A percentile compares a stretch with the other conserved stretches of the same genome.
These are phyloP conservation scores for Trichoderma sp. DNA, from an alignment of 2,329 filamentous ascomycete species.

Conservation along the genomic window DNA sequence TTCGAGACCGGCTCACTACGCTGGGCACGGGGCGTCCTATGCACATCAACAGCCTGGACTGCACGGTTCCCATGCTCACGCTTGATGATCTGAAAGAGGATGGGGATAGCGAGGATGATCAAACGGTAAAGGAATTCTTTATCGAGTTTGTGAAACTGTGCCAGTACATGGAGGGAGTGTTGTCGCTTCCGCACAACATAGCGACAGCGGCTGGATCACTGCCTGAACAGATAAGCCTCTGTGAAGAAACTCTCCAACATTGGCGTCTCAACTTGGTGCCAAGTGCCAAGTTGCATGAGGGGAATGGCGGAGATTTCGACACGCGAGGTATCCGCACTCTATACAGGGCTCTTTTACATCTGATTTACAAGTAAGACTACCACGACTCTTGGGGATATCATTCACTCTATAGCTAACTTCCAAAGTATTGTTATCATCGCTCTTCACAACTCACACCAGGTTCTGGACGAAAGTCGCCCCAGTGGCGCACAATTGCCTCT, in stretches of 20 bases:
- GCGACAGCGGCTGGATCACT: slow-evolving; percentile 2
- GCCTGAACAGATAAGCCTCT: slow-evolving; percentile 25
- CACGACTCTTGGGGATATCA: not conserved
- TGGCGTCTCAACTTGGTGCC: slow-evolving; percentile 14
- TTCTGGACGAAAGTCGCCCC: slow-evolving; percentile 11
- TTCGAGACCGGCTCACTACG: slow-evolving; percentile 28
- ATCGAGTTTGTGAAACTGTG: slow-evolving; percentile 30
- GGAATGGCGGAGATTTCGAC: not conserved
- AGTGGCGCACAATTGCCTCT: slow-evolving; percentile 7
- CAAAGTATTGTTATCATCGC: slow-evolving; percentile 18
- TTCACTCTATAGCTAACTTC: not conserved
- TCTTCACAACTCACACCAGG: slow-evolving; percentile 17
- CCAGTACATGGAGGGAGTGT: slow-evolving; percentile 29
- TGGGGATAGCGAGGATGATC: slow-evolving; percentile 27
- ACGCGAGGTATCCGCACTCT: slow-evolving; percentile 15
- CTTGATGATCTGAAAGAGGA: slow-evolving; percentile 27
- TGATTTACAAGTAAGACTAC: slow-evolving; percentile 23
- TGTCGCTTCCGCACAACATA: slow-evolving; percentile 24
- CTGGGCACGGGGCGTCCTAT: slow-evolving; percentile 30
- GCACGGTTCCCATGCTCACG: slow-evolving; percentile 27
- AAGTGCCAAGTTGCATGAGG: not conserved
- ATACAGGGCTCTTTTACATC: slow-evolving; percentile 18
- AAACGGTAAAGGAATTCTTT: slow-evolving; percentile 27
- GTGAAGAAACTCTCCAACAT: slow-evolving; percentile 24
- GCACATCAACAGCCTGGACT: slow-evolving; percentile 31